Percentiles rank a stretch among this genome's conserved stretches.
Conservation (phyloP, 768 basidiomycete species). For the Termitomyces sp. region DNA sequence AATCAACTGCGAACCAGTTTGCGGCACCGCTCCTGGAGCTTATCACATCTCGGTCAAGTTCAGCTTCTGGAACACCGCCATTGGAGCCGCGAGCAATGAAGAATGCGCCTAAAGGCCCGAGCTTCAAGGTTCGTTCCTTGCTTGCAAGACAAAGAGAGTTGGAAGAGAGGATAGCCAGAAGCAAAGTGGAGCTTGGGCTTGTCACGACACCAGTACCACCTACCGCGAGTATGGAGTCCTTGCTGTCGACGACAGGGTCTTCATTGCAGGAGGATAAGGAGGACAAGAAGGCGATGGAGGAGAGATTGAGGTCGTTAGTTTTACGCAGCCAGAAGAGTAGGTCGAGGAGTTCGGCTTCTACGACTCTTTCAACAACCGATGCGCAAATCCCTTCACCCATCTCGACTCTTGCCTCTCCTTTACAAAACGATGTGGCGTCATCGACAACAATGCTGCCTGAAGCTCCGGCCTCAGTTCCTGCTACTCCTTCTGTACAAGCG, state of each 20-base stretch:
- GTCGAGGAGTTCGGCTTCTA: slow-evolving; percentile 5
- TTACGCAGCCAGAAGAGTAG: slow-evolving; percentile 35
- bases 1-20: not conserved
- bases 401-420: not conserved
- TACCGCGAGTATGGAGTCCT: not conserved
- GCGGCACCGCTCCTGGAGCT: not conserved
- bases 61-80: slow-evolving; percentile 20
- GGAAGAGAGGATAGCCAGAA: slow-evolving; percentile 38
- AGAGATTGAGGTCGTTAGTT: slow-evolving; percentile 35
- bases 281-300: slow-evolving; percentile 39
- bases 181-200: slow-evolving; percentile 32
- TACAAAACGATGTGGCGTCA: not conserved
- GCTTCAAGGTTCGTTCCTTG: slow-evolving; percentile 34
- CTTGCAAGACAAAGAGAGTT: slow-evolving; percentile 42
- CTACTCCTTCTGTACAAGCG: slow-evolving; percentile 13
- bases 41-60: slow-evolving; percentile 1
- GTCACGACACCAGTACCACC: not conserved
- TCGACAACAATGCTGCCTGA: not conserved
- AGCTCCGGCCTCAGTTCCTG: not conserved
- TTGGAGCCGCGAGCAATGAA: slow-evolving; percentile 39
- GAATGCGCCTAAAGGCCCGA: slow-evolving; percentile 35
- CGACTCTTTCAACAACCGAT: slow-evolving; percentile 4
- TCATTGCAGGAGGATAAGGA: not conserved
- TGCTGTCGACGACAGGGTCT: not conserved
- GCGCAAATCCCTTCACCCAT: slow-evolving; percentile 7